Evolutionary conservation across 2,329 filamentous ascomycete genomes (phyloP).

Genomic region (Clarireedia homoeocarpa): DNA sequence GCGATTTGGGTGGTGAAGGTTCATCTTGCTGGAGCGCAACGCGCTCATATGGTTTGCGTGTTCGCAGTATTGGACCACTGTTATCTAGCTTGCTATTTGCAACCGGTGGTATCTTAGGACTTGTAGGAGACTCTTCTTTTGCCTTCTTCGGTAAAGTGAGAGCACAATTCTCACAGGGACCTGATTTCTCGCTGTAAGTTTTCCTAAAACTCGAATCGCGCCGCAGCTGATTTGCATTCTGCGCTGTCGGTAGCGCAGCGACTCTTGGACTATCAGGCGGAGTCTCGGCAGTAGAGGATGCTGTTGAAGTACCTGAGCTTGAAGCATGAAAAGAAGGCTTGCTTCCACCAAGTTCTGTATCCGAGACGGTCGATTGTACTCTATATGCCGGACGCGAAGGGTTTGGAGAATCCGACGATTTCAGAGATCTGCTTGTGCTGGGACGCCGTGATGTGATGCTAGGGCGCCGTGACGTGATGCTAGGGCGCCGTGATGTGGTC

Average conservation of each 20-base stretch:
- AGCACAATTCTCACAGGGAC: slow-evolving; percentile 61
- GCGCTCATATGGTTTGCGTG: slow-evolving; percentile 51
- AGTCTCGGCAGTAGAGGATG: slow-evolving; percentile 43
- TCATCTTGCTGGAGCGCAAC: slow-evolving; percentile 36
- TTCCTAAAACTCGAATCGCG: slow-evolving; percentile 53
- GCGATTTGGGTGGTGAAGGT: slow-evolving; percentile 24
- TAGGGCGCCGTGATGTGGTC: slow-evolving; percentile 6
- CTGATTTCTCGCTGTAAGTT: slow-evolving; percentile 57
- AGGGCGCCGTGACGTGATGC: too few relatives aligned
- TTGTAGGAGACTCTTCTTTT: slow-evolving; percentile 22
- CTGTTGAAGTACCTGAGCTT: slow-evolving; percentile 14
- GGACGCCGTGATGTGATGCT: slow-evolving; percentile 15
- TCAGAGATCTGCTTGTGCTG: slow-evolving; percentile 22
- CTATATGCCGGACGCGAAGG: slow-evolving; percentile 11
- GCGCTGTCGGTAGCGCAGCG: slow-evolving; percentile 28
- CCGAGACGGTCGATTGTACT: slow-evolving; percentile 13
- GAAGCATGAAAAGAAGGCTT: background rate
- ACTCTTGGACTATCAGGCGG: slow-evolving; percentile 49
- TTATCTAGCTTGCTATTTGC: slow-evolving; percentile 13
- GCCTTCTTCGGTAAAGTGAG: slow-evolving; percentile 51
- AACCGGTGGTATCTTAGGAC: background rate
- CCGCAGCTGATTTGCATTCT: slow-evolving; percentile 30
- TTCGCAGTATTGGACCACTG: slow-evolving; percentile 49
- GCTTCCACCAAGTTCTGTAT: slow-evolving; percentile 11
- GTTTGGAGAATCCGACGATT: slow-evolving; percentile 12